Evolutionary conservation across 2,329 filamentous ascomycete species (phyloP).

Genomic region (Colletotrichum spinosum): DNA sequence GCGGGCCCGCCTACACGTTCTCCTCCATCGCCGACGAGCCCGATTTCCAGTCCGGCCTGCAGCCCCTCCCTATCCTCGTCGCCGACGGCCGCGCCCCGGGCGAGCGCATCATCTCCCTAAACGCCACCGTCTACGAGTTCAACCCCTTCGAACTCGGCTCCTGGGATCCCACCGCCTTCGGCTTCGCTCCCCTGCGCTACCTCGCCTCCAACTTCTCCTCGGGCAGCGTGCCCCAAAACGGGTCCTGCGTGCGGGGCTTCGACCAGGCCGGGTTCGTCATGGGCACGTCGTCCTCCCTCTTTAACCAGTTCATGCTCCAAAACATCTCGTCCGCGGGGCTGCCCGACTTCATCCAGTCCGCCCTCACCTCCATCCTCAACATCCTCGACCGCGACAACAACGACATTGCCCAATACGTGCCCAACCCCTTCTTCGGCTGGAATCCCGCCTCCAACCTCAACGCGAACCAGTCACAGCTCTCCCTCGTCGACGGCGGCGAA

Average conservation of each 20-base stretch:
- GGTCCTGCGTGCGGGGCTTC: constrained; percentile 69
- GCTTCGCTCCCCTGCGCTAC: constrained; percentile 70
- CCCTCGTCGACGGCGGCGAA: constrained; percentile 84
- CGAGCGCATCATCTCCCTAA: constrained; percentile 58
- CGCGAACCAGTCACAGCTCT: constrained; percentile 64
- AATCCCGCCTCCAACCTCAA: constrained; percentile 55
- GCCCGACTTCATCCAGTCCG: constrained; percentile 50
- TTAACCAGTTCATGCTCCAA: constrained; percentile 83
- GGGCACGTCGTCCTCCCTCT: constrained; percentile 84
- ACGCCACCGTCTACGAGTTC: constrained; percentile 74
- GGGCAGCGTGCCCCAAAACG: constrained; percentile 59
- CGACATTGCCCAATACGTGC: constrained; percentile 79
- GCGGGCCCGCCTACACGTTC: constrained; percentile 83
- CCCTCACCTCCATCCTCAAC: constrained; percentile 62
- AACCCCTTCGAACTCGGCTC: constrained; percentile 74
- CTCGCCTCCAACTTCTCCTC: constrained; percentile 68
- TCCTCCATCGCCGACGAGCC: constrained; percentile 69
- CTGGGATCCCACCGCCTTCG: constrained; percentile 69
- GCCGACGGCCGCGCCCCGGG: constrained; percentile 60
- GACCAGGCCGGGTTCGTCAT: constrained; percentile 85
- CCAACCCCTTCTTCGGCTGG: constrained; percentile 68
- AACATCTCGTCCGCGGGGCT: constrained; percentile 47
- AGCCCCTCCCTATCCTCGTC: constrained; percentile 63
- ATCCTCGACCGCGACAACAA: constrained; percentile 70
- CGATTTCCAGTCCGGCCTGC: constrained; percentile 54